A percentile compares a stretch with the other conserved stretches of the same genome.
phyloP scores from a whole-genome alignment of 768 basidiomycete genomes.

The Mycena latifolia region DNA sequence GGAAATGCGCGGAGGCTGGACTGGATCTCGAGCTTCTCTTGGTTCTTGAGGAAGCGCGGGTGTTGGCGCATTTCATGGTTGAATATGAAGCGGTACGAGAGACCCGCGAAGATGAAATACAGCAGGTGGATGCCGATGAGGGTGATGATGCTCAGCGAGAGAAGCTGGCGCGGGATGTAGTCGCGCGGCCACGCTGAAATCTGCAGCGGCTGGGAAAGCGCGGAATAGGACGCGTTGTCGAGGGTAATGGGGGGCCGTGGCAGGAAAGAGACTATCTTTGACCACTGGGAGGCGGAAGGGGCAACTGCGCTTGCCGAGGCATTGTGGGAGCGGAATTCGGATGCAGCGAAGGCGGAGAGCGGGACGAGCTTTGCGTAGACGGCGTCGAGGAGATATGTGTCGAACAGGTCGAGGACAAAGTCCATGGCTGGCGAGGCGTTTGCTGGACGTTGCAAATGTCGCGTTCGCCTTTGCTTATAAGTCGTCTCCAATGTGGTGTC shows the following conservation, averaged over 20 bases:
- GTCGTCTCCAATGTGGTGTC: too few species aligned
- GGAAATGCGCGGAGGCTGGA: slow-evolving; percentile 84
- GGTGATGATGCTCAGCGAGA: slow-evolving; percentile 80
- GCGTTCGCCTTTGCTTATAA: too few species aligned
- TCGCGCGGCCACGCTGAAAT: slow-evolving; percentile 89
- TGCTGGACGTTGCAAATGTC: too few species aligned
- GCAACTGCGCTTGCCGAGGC: slow-evolving; percentile 52
- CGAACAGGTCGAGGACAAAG: slow-evolving; percentile 77
- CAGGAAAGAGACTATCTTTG: slow-evolving; percentile 64
- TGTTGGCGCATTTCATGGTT: slow-evolving; percentile 97
- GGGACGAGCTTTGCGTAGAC: slow-evolving; percentile 86
- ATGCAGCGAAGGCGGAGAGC: slow-evolving; percentile 56
- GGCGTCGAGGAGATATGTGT: slow-evolving; percentile 82
- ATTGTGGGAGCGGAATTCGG: slow-evolving; percentile 51
- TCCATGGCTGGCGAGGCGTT: slow-evolving; percentile 71
- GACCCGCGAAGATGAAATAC: slow-evolving; percentile 90
- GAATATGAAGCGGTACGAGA: slow-evolving; percentile 90
- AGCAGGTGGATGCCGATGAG: slow-evolving; percentile 85
- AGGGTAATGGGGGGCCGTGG: slow-evolving; percentile 67
- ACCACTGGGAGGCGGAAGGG: slow-evolving; percentile 56
- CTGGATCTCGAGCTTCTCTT: slow-evolving; percentile 85
- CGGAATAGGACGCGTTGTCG: slow-evolving; percentile 47
- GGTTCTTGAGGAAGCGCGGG: slow-evolving; percentile 92
- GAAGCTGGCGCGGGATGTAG: slow-evolving; percentile 80
- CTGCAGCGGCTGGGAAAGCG: slow-evolving; percentile 44